Percentiles rank a stretch among this genome's conserved stretches.
phyloP scores from a whole-genome alignment of 768 basidiomycete species.

The Kwoniella botswanensis region DNA sequence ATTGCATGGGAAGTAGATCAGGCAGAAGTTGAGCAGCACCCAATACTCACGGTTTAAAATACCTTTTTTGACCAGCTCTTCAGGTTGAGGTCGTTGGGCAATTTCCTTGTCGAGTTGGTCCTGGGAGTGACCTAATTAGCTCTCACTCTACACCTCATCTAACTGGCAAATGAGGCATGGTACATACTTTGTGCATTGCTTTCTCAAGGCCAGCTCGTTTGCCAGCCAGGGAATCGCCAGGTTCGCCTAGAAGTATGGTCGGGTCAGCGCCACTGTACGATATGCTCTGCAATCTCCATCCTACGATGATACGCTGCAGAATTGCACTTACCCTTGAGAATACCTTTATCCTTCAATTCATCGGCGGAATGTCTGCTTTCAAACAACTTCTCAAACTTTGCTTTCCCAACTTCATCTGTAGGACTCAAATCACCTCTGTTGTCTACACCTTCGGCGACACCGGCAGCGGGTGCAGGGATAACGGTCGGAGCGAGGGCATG shows the following conservation, averaged over 20 bases:
- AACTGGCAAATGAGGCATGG: too few species aligned
- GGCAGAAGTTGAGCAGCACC: background rate
- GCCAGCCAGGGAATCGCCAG: slow-evolving; percentile 69
- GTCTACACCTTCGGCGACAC: slow-evolving; percentile 38
- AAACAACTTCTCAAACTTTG: slow-evolving; percentile 66
- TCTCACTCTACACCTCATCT: too few species aligned
- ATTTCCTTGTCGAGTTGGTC: slow-evolving; percentile 70
- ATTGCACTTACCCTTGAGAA: slow-evolving; percentile 66
- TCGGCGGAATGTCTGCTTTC: slow-evolving; percentile 66
- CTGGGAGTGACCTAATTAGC: slow-evolving; percentile 52
- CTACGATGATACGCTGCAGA: background rate
- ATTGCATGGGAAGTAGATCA: background rate
- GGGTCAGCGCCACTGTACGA: too few species aligned
- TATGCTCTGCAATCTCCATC: too few species aligned
- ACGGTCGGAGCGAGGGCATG: slow-evolving; percentile 48
- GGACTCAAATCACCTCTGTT: slow-evolving; percentile 46
- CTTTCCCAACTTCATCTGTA: slow-evolving; percentile 37
- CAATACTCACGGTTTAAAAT: slow-evolving; percentile 63
- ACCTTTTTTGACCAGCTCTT: slow-evolving; percentile 70
- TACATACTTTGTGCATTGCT: slow-evolving; percentile 68
- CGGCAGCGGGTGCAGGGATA: slow-evolving; percentile 45
- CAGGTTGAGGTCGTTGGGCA: slow-evolving; percentile 66
- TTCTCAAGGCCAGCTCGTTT: slow-evolving; percentile 67
- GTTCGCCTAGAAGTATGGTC: slow-evolving; percentile 60
- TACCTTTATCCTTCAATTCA: slow-evolving; percentile 71